These are phyloP conservation scores for Ganoderma resinaceum DNA, from an alignment of 1,284 basidiomycete species.

Conservation along the genomic window DNA sequence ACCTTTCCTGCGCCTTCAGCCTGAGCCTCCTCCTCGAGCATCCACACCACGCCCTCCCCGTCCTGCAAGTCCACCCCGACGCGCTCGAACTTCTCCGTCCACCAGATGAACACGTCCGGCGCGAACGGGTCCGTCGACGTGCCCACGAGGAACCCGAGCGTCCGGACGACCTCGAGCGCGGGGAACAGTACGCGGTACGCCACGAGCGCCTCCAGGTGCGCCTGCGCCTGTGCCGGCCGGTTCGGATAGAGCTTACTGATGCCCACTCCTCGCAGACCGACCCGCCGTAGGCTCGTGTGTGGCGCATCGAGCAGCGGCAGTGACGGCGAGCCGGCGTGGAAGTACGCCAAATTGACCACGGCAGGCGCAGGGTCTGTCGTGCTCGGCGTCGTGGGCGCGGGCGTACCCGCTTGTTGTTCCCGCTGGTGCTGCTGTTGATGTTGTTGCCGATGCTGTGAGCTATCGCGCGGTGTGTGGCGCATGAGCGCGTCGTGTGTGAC, in stretches of 20 bases:
- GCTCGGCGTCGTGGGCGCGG: background rate
- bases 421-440: background rate
- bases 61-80: constrained; percentile 58
- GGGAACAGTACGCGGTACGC: constrained; percentile 47
- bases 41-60: constrained; percentile 59
- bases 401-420: background rate
- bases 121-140: constrained; percentile 50
- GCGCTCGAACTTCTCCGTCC: constrained; percentile 58
- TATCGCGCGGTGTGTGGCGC: constrained; percentile 17
- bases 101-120: constrained; percentile 60
- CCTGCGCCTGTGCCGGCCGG: constrained; percentile 42
- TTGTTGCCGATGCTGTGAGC: background rate
- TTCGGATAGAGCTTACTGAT: constrained; percentile 52
- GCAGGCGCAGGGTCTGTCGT: background rate
- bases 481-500: constrained; percentile 16
- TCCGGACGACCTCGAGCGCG: constrained; percentile 52
- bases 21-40: constrained; percentile 37
- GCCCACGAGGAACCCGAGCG: constrained; percentile 53
- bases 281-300: constrained; percentile 50
- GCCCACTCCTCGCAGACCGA: constrained; percentile 52
- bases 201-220: constrained; percentile 52
- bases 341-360: constrained; percentile 10
- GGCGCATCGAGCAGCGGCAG: constrained; percentile 38
- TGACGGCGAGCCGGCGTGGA: constrained; percentile 33
- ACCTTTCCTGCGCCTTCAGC: background rate